These are phyloP conservation scores for Dendrobium officinale DNA, from an alignment of 106 monocot species.

Conservation along the genomic window DNA sequence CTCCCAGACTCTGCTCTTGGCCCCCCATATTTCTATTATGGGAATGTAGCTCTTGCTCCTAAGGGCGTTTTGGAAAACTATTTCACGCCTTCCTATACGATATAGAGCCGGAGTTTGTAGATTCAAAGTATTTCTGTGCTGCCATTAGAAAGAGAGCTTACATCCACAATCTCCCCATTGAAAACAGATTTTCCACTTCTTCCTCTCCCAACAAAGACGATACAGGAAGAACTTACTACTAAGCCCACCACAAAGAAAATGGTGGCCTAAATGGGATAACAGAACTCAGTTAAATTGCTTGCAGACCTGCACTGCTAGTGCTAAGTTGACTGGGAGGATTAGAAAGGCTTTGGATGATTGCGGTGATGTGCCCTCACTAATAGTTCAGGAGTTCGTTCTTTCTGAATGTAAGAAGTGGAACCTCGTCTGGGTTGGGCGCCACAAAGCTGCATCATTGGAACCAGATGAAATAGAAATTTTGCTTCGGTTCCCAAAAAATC, in stretches of 20 bases:
- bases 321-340: constrained; percentile 20
- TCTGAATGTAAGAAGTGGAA: constrained; percentile 65
- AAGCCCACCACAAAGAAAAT: constrained; percentile 41
- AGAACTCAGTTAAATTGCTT: constrained; percentile 48
- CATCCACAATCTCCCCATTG: constrained; percentile 69
- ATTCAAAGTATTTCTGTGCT: constrained; percentile 66
- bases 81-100: constrained; percentile 39
- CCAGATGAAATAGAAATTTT: constrained; percentile 67
- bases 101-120: constrained; percentile 81
- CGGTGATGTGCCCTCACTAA: constrained; percentile 22
- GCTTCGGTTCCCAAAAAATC: constrained; percentile 62
- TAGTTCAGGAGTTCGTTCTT: constrained; percentile 27
- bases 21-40: constrained; percentile 81
- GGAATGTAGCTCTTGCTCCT: constrained; percentile 77
- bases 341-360: constrained; percentile 11
- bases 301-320: constrained; percentile 22
- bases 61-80: constrained; percentile 69
- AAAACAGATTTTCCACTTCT: constrained; percentile 35
- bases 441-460: constrained; percentile 63
- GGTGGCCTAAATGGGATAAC: constrained; percentile 32
- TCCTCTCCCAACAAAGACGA: constrained; percentile 39
- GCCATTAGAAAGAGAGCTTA: constrained; percentile 61
- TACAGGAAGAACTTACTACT: constrained; percentile 42
- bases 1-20: constrained; percentile 54
- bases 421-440: constrained; percentile 62